Evolutionary conservation across 768 basidiomycete genomes (phyloP).

Genomic region (Lactifluus subvellereus): DNA sequence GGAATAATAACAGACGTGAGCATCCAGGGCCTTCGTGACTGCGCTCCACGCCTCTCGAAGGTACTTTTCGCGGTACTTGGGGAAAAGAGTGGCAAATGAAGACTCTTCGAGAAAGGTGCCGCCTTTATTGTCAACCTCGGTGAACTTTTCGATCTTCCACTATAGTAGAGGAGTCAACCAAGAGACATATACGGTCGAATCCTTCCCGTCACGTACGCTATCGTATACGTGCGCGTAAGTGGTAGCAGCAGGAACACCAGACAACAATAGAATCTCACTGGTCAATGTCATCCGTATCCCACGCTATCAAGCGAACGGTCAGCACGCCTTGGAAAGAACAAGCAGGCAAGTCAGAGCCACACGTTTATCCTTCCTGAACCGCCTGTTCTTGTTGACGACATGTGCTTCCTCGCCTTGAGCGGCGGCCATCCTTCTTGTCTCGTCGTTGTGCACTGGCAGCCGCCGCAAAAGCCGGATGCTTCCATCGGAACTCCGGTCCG

Average conservation of each 20-base stretch:
- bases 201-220: slow-evolving; percentile 30
- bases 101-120: slow-evolving; percentile 92
- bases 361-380: slow-evolving; percentile 95
- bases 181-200: not conserved
- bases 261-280: slow-evolving; percentile 56
- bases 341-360: slow-evolving; percentile 31
- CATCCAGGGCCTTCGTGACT: slow-evolving; percentile 77
- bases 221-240: slow-evolving; percentile 6
- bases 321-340: slow-evolving; percentile 24
- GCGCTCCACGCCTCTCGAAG: slow-evolving; percentile 91
- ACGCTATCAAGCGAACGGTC: slow-evolving; percentile 49
- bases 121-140: slow-evolving; percentile 65
- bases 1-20: slow-evolving; percentile 48
- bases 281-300: slow-evolving; percentile 99
- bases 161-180: not conserved
- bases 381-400: slow-evolving; percentile 74
- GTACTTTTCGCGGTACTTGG: slow-evolving; percentile 97
- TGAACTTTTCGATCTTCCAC: slow-evolving; percentile 88
- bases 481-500: not conserved
- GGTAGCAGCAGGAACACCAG: not conserved
- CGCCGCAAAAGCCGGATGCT: no score
- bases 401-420: slow-evolving; percentile 10
- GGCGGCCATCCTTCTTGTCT: no score
- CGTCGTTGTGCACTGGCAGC: no score
- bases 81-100: slow-evolving; percentile 96